These are phyloP conservation scores for Lasiodiplodia sp. DNA, from an alignment of 2,329 filamentous ascomycete genomes.

Conservation along the genomic window DNA sequence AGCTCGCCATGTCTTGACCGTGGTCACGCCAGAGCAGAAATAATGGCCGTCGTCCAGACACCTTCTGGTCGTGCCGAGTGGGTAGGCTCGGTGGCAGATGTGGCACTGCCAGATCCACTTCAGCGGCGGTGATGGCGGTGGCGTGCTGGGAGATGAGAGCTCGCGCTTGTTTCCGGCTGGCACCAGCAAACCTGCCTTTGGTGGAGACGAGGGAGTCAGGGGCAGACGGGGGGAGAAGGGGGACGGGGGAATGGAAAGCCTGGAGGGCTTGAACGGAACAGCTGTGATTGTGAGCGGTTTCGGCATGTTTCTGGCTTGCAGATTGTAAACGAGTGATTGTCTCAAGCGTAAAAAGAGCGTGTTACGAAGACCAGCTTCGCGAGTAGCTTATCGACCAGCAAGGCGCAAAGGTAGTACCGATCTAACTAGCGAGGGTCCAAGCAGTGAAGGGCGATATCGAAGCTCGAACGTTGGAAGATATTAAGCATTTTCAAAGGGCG, in stretches of 20 bases:
- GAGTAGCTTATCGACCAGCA: background rate
- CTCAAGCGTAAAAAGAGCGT: conserved; percentile 7
- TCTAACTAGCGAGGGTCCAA: background rate
- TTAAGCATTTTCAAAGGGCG: conserved; percentile 11
- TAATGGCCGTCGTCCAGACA: conserved; percentile 62
- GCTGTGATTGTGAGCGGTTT: conserved; percentile 42
- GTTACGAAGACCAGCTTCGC: conserved; percentile 30
- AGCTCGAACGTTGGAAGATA: background rate
- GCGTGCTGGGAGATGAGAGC: conserved; percentile 29
- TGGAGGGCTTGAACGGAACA: conserved; percentile 52
- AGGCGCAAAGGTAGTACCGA: background rate
- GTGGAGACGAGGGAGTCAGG: conserved; percentile 31
- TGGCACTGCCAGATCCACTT: conserved; percentile 64
- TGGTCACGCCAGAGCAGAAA: conserved; percentile 59
- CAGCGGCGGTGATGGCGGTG: conserved; percentile 44
- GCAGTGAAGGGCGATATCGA: background rate
- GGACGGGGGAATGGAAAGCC: conserved; percentile 53
- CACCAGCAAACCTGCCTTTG: background rate
- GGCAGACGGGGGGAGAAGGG: conserved; percentile 49
- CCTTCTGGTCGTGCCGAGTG: conserved; percentile 58
- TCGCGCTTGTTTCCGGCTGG: conserved; percentile 30
- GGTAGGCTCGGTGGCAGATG: conserved; percentile 56
- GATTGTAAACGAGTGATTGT: background rate
- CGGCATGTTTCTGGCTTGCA: background rate
- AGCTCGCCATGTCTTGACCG: conserved; percentile 43